Evolutionary conservation across 768 basidiomycete species (phyloP), one percentile per base, ranked within the genome.

Genomic region (Boletus insuetus): DNA sequence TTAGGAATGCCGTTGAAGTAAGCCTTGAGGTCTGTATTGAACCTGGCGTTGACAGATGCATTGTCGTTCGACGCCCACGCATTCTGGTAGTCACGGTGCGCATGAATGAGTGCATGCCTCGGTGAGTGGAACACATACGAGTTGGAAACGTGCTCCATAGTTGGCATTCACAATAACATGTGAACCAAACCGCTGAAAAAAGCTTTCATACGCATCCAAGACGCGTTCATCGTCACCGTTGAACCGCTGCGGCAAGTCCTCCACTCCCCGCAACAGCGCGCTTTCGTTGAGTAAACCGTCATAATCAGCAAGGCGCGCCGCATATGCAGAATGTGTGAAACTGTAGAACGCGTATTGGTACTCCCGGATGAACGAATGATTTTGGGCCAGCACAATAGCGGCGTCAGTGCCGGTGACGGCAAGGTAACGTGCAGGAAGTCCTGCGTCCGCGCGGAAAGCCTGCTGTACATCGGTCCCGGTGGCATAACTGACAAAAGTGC

Each of bases 71-170:
- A 53, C n/a, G 45, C 53, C 53, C 46, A 49, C 20, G 46, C 39
- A 41, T 49, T 54, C 51, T 48, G 35, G 16, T 26, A 17, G 12
- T 24, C 26, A 24, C 20, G 8, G 20, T 35, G 20, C 32, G 16
- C 14, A 37, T 17, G 10, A 12, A 24, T 4, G 35, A 16, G 46
- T 26, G 20, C 16, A 37, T n/a, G 9, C 9, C 26, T 29, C 8
- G 8, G 26, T 9, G 8, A 29, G 31, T 19, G 31, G 7, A 20
- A 17, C 17, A 51, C 42, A 14, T 14, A 51, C 51, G 5, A 54
- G 46, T 46, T 54, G 53, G 24, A 41, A 54, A 9, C 53, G 46
- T 8, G 46, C 53, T 31, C 53, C 53, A 19, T 54, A 54, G 31
- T 24, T 54, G 53, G 22, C 46, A 32, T 26, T 47, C 31, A 54